Evolutionary conservation across 768 basidiomycete genomes (phyloP), one percentile per base, ranked within the genome.

Genomic region (Butyriboletus loyo): DNA sequence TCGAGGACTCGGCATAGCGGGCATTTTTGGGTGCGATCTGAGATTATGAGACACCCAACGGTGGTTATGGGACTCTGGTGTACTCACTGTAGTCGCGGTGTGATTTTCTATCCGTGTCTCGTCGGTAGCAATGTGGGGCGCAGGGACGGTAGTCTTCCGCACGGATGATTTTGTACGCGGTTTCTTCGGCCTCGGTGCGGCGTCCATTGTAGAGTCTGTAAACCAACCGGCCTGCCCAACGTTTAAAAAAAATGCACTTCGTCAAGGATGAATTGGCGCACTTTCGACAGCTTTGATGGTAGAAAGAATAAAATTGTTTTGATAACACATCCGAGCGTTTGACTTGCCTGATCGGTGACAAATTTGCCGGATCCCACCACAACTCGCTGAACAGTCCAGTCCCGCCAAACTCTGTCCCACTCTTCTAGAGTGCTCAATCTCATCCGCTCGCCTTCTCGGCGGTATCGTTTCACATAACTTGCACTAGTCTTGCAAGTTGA

Each of bases 1-100:
- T 72, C 9, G 84, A 72, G 8, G 78, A 66, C 66, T 92, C 90
- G 42, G 73, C 71, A 65, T 92, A 92, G 36, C 90, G 84, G 60
- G 60, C 64, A 42, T 81, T 83, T 59, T 77, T 83, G 15, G 78
- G 72, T 25, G 73, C 66, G 41, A 69, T 66, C 83, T 67, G 41
- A 30, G 43, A 53, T 19, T 80, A 28, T 60, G 4, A 59, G 50
- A 55, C 8, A 40, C 34, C 19, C 21, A 14, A 46, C 11, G n/a
- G 21, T 6, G 22, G 24, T n/a, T 13, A 7, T 14, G 7, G 19
- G 28, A 21, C 9, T 13, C n/a, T 5, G 7, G 22, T 30, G 32
- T 24, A 55, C 68, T 49, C 49, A 69, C 68, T 41, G 43, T 34
- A 8, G 50, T 54, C 35, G 56, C 34, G 21, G 63, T 22, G 11